Base-by-base conservation (phyloP, 208 protist genomes). In the Leishmania major region DNA sequence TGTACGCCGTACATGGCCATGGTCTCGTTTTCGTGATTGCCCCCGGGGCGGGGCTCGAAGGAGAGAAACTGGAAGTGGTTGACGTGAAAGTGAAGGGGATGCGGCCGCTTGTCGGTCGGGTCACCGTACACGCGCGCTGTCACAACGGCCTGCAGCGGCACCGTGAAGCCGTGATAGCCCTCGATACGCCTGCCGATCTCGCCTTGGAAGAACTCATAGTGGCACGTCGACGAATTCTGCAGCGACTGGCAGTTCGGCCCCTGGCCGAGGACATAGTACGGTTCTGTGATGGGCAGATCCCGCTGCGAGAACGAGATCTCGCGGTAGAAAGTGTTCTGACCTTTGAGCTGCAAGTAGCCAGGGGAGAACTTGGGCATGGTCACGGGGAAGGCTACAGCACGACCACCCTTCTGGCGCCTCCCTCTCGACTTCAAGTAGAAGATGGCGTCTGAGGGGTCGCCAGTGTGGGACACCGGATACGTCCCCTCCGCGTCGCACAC, bases 41-140 rank as follows among this genome's bases (percentile, higher is more conserved):
- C 95, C 31, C 92, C 92, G n/a, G 84, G 79, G 31, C 92, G 92
- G 5, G 93, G 84, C 64, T 88, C 81, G 79, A 97, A 97, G 49
- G 83, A 88, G 25, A 97, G 64, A 73, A 95, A 90, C 72, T 92
- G 85, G 74, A 97, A 97, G 81, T 96, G 96, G 83, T 98, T 97
- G 2, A 95, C 92, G 84, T 98, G 94, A 11, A 96, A 84, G 78
- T 97, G 94, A 35, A 97, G 84, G 31, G 96, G 94, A 77, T 98
- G 96, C 15, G 92, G 92, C 19, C 90, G 86, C 17, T 43, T 22
- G 59, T 97, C 93, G 1, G 86, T 91, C 6, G 93, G 91, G 66
- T 95, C 93, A 40, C 92, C 93, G 84, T 89, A 97, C 57, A 96
- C 66, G 2, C 86, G 88, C 53, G 90, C 92, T 57, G 89, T 88